Evolutionary conservation across 345 rosid genomes (phyloP), one percentile per base, ranked within the genome.

Genomic region (Erodium maritimum): DNA sequence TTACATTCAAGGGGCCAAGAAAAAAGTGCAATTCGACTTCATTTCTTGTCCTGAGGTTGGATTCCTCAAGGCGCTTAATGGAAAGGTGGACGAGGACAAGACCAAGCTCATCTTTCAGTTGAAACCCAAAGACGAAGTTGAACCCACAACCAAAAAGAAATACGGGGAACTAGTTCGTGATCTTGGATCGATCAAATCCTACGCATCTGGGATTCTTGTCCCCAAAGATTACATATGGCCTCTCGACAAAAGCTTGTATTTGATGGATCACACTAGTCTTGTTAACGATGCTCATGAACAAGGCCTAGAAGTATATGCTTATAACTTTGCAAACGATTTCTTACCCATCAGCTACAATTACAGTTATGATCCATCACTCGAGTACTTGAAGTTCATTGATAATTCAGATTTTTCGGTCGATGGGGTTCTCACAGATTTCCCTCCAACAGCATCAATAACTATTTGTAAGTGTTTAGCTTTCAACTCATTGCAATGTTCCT

Each of bases 221-320:
- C 95, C 95, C 0, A 93, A 86, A 60, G 81, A 73, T n/a, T 87
- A 79, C 75, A 85, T 93, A 61, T 80, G 80, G 82, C 81, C 91
- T 25, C 62, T 89, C 57, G 62, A 66, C 45, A 6, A 68, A n/a
- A 72, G 74, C 23, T 70, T 63, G 4, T 93, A 89, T 75, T 67
- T 85, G 56, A 80, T 68, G 52, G 62, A 75, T 0, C 64, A 86
- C 19, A 68, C 96, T 4, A 80, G 78, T 12, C 68, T 93, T 42
- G 99, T 93, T 11, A 19, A 52, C 4, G 96, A 89, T 78, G 99
- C 99, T 55, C 95, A 85, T 68, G 80, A 83, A 52, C 72, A 54
- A 0, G 94, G 88, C 56, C 73, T 93, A 29, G 83, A 83, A 74
- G 86, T 86, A 1, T 79, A 74, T 55, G 96, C 83, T 69, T 79